phyloP scores from a whole-genome alignment of 192 early-diverging fungal genomes.

The Entomortierella lignicola region DNA sequence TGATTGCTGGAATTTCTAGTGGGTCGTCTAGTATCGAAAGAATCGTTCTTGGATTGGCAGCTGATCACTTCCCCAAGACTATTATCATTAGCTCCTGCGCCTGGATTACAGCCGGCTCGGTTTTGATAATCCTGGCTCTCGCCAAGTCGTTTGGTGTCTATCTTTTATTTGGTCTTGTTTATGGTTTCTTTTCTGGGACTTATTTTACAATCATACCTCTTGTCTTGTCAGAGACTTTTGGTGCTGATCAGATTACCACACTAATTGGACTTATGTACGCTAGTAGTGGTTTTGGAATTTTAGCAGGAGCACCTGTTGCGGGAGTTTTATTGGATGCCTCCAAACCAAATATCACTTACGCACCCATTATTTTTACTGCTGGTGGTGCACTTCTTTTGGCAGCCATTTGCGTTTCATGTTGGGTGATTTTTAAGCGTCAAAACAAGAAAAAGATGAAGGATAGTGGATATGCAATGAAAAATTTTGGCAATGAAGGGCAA shows the following conservation, averaged over 20 bases:
- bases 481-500: too few species aligned
- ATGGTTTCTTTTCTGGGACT: constrained; percentile 61
- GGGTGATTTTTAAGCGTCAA: constrained; percentile 22
- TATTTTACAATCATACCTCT: constrained; percentile 56
- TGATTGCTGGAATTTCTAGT: constrained; percentile 73
- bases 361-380: constrained; percentile 30
- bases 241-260: constrained; percentile 53
- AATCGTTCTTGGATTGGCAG: constrained; percentile 67
- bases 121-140: constrained; percentile 34
- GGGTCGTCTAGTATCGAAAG: constrained; percentile 71
- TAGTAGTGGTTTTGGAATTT: constrained; percentile 51
- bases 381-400: constrained; percentile 19
- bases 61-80: constrained; percentile 58
- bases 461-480: too few species aligned
- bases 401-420: constrained; percentile 16
- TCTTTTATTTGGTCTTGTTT: constrained; percentile 48
- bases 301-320: constrained; percentile 56
- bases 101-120: constrained; percentile 27
- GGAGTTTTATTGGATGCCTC: constrained; percentile 44
- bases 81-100: constrained; percentile 18
- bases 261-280: constrained; percentile 58
- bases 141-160: constrained; percentile 23
- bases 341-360: constrained; percentile 28
- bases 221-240: constrained; percentile 49
- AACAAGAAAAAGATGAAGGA: not conserved